A percentile compares a stretch with the other conserved stretches of the same genome.
Conservation (phyloP, 805 yeast species). For the Candida ulmi region DNA sequence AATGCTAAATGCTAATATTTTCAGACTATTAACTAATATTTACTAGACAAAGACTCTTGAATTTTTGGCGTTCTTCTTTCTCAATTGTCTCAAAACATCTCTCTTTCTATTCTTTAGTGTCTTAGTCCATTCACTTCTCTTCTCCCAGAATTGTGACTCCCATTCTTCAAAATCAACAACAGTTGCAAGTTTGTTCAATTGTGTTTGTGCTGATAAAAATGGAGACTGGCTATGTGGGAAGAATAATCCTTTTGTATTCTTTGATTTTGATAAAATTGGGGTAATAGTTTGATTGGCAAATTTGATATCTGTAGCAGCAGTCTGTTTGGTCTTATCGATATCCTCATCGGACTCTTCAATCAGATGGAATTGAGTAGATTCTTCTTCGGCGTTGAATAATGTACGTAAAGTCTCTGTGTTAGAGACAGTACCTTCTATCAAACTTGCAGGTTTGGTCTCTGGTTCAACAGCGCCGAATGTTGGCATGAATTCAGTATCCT, state of each 20-base stretch:
- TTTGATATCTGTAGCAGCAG: slow-evolving; percentile 20
- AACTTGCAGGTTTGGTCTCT: background rate
- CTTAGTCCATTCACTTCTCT: slow-evolving; percentile 74
- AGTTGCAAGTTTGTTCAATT: slow-evolving; percentile 48
- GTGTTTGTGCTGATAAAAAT: slow-evolving; percentile 80
- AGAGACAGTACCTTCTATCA: slow-evolving; percentile 26
- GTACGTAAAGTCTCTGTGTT: slow-evolving; percentile 60
- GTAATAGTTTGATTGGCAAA: slow-evolving; percentile 14
- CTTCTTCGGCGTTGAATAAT: slow-evolving; percentile 44
- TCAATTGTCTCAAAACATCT: slow-evolving; percentile 59
- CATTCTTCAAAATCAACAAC: slow-evolving; percentile 39
- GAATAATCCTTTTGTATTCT: slow-evolving; percentile 51
- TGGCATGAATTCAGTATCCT: slow-evolving; percentile 40
- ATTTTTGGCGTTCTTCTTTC: slow-evolving; percentile 33
- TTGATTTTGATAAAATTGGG: slow-evolving; percentile 22
- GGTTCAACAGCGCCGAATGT: slow-evolving; percentile 33
- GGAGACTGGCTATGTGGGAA: slow-evolving; percentile 86
- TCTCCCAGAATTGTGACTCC: slow-evolving; percentile 76
- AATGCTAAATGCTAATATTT: no score
- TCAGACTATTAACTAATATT: no score
- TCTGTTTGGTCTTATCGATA: slow-evolving; percentile 32
- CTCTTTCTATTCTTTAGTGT: slow-evolving; percentile 70
- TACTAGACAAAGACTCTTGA: slow-evolving; percentile 16
- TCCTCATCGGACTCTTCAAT: slow-evolving; percentile 43
- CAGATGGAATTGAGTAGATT: slow-evolving; percentile 33